phyloP scores from a whole-genome alignment of 2,329 filamentous ascomycete species.

The Colletotrichum sp. region DNA sequence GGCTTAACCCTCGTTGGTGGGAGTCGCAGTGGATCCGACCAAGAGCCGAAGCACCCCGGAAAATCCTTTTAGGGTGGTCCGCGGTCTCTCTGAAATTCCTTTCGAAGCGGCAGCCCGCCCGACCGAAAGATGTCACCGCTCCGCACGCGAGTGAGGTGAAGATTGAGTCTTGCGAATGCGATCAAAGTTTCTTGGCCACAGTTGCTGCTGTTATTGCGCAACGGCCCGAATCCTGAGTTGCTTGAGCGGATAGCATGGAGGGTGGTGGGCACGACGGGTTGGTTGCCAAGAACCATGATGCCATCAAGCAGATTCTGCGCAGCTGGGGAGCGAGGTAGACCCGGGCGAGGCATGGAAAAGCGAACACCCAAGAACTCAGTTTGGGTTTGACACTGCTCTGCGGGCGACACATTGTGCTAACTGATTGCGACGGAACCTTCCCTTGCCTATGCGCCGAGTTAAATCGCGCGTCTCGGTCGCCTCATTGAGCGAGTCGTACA shows the following conservation, averaged over 20 bases:
- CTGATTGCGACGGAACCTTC: not conserved
- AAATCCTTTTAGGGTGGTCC: not conserved
- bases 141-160: not conserved
- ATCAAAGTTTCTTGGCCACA: not conserved
- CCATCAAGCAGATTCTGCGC: not conserved
- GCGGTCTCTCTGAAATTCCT: not conserved
- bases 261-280: not conserved
- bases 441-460: not conserved
- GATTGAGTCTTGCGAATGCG: not conserved
- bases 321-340: not conserved
- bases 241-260: not conserved
- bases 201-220: not conserved
- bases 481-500: not conserved
- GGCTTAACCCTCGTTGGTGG: not conserved
- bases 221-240: not conserved
- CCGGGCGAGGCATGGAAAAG: not conserved
- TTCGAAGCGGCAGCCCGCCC: not conserved
- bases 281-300: not conserved
- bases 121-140: not conserved
- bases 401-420: not conserved
- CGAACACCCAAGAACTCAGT: not conserved
- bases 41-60: constrained; percentile 14
- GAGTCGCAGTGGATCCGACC: not conserved
- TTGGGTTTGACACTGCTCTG: not conserved
- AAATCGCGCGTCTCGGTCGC: not conserved